Evolutionary conservation across 2,329 filamentous ascomycete species (phyloP).

Genomic region (Nemania bipapillata): DNA sequence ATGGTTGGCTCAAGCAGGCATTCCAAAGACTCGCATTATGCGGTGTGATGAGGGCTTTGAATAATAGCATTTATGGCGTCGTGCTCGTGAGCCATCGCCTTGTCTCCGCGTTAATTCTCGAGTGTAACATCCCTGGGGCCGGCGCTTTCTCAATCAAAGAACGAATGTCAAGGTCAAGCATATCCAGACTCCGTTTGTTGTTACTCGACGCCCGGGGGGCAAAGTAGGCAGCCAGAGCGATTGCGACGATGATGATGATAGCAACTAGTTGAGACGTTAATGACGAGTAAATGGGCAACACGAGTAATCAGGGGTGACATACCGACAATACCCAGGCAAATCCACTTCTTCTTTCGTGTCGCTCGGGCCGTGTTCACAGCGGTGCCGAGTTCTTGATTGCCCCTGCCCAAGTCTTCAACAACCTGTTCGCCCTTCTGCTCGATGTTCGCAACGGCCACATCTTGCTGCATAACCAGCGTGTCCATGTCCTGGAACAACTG

Average conservation of each 20-base stretch:
- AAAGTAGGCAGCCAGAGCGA: constrained; percentile 57
- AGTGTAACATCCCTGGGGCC: constrained; percentile 40
- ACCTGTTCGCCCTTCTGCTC: constrained; percentile 89
- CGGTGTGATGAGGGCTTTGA: not conserved
- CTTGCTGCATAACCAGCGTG: constrained; percentile 85
- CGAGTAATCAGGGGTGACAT: constrained; percentile 48
- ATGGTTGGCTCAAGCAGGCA: constrained; percentile 9
- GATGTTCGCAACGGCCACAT: constrained; percentile 80
- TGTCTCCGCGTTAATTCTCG: constrained; percentile 42
- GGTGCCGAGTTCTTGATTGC: constrained; percentile 82
- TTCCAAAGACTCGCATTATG: constrained; percentile 14
- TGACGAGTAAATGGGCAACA: not conserved
- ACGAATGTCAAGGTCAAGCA: constrained; percentile 29
- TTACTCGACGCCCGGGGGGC: constrained; percentile 22
- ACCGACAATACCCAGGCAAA: constrained; percentile 81
- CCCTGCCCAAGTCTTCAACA: constrained; percentile 83
- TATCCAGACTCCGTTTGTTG: constrained; percentile 42
- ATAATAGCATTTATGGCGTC: constrained; percentile 21
- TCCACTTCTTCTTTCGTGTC: constrained; percentile 95
- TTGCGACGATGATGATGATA: constrained; percentile 64
- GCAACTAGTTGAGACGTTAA: constrained; percentile 57
- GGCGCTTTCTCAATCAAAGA: constrained; percentile 39
- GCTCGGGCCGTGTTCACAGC: constrained; percentile 83
- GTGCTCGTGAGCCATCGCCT: constrained; percentile 40
- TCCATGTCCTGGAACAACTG: constrained; percentile 92